These are phyloP conservation scores for Echinochloa phyllopogon DNA, from an alignment of 176 grass and related monocot genomes.

Conservation along the genomic window DNA sequence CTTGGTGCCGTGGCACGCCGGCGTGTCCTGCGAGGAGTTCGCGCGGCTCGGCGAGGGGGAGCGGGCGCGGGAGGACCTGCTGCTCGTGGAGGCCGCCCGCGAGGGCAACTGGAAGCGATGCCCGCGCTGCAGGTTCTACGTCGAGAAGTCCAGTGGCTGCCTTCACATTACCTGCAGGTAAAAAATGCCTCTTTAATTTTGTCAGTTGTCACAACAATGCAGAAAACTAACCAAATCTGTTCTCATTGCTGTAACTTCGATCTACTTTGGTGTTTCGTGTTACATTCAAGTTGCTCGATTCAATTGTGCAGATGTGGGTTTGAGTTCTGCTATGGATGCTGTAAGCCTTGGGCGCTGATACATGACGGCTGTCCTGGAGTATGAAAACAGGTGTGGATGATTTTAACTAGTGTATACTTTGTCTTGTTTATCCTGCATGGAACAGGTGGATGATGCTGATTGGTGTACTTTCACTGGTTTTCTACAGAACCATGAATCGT, in stretches of 20 bases:
- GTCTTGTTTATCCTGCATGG: not conserved
- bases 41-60: constrained; percentile 41
- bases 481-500: not conserved
- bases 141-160: constrained; percentile 64
- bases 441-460: not conserved
- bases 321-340: constrained; percentile 76
- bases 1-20: constrained; percentile 67
- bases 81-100: constrained; percentile 63
- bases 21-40: constrained; percentile 60
- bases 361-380: constrained; percentile 43
- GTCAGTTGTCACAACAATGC: not conserved
- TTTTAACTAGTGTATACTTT: not conserved
- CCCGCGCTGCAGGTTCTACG: constrained; percentile 68
- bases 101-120: constrained; percentile 72
- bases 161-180: constrained; percentile 87
- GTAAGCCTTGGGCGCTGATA: constrained; percentile 33
- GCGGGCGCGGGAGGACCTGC: constrained; percentile 56
- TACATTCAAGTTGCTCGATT: not conserved
- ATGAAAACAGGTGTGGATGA: constrained; percentile 24
- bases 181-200: not conserved
- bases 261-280: not conserved
- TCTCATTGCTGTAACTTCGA: too few species aligned
- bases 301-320: constrained; percentile 49
- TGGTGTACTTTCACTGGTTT: not conserved
- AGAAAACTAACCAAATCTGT: not conserved